A percentile compares a stretch with the other conserved stretches of the same genome.
Conservation (phyloP, 2,329 filamentous ascomycete genomes). For the Huntiella omanensis region DNA sequence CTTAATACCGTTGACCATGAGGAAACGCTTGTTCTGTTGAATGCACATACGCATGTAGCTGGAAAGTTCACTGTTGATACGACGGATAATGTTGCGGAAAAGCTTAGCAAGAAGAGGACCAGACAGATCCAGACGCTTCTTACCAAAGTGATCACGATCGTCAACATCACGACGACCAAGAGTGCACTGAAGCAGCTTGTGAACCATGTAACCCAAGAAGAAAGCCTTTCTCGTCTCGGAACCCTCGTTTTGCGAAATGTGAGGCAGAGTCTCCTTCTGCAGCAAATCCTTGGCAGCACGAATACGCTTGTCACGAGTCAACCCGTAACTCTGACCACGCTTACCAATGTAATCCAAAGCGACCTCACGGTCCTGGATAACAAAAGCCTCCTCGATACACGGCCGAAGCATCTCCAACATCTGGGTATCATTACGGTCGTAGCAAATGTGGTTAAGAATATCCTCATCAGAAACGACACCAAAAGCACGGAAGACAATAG, state of each 20-base stretch:
- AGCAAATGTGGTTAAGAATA: slow-evolving; percentile 94
- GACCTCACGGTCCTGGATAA: slow-evolving; percentile 86
- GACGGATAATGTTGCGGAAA: slow-evolving; percentile 79
- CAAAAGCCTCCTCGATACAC: slow-evolving; percentile 91
- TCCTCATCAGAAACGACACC: slow-evolving; percentile 96
- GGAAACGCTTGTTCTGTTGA: slow-evolving; percentile 76
- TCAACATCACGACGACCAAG: slow-evolving; percentile 86
- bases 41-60: slow-evolving; percentile 85
- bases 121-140: slow-evolving; percentile 91
- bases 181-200: slow-evolving; percentile 82
- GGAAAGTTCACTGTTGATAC: slow-evolving; percentile 79
- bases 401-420: slow-evolving; percentile 97
- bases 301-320: slow-evolving; percentile 71
- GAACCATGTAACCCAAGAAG: slow-evolving; percentile 97
- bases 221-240: slow-evolving; percentile 94
- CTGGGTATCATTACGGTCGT: slow-evolving; percentile 82
- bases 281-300: slow-evolving; percentile 85
- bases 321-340: slow-evolving; percentile 53
- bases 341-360: slow-evolving; percentile 92
- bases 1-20: slow-evolving; percentile 78
- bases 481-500: slow-evolving; percentile 84
- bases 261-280: slow-evolving; percentile 89
- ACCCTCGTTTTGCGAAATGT: slow-evolving; percentile 88
- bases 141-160: slow-evolving; percentile 96
- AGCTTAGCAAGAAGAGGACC: slow-evolving; percentile 90